Percentiles rank a stretch among this genome's conserved stretches.
Conservation (phyloP, 169 alveolate species). For the Plasmodium billcollinsi region DNA sequence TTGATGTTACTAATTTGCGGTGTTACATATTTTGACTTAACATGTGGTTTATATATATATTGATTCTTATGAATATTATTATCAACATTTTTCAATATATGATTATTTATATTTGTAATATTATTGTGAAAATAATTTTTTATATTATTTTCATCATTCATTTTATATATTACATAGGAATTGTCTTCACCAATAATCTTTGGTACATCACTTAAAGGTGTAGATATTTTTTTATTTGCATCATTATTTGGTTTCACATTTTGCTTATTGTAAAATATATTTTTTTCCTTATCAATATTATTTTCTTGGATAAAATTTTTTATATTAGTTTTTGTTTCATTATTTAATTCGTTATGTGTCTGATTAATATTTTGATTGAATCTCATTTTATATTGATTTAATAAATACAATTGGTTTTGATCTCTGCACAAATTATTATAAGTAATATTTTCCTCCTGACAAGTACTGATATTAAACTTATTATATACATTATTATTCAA, state of each 20-base stretch:
- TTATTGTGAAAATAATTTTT: background rate
- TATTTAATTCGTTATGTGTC: too few relatives aligned
- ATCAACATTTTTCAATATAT: constrained; percentile 5
- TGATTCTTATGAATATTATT: background rate
- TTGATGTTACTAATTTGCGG: background rate
- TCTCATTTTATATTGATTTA: too few relatives aligned
- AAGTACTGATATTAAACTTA: too few relatives aligned
- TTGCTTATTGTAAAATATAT: too few relatives aligned
- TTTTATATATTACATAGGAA: constrained; percentile 10
- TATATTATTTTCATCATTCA: constrained; percentile 4
- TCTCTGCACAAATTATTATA: too few relatives aligned
- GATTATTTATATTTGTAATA: constrained; percentile 1
- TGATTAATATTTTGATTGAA: too few relatives aligned
- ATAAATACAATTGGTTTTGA: too few relatives aligned
- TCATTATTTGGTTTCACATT: background rate
- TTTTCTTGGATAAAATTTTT: too few relatives aligned
- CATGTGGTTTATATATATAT: background rate
- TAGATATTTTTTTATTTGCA: constrained; percentile 8
- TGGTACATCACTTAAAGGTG: background rate
- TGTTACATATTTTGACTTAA: background rate
- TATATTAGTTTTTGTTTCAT: too few relatives aligned
- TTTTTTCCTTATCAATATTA: too few relatives aligned
- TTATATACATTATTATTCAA: too few relatives aligned
- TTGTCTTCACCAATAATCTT: constrained; percentile 3
- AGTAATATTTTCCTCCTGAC: too few relatives aligned